Conservation (phyloP, 106 monocot species). For the Alisma plantagoaquatica region DNA sequence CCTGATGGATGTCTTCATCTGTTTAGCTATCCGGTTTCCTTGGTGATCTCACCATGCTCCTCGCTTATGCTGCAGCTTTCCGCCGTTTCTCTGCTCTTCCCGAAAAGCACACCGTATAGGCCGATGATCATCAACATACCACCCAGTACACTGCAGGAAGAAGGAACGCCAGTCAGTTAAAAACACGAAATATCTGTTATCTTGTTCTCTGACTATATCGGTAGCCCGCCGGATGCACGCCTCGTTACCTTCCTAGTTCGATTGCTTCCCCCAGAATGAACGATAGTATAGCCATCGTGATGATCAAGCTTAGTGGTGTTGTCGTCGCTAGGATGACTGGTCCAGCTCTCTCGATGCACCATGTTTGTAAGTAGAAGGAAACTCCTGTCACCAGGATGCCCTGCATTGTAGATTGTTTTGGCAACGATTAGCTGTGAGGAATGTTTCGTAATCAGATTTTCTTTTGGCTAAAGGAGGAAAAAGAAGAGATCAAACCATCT, state of each 20-base stretch:
- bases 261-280: slow-evolving; percentile 35
- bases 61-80: not conserved
- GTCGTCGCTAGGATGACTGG: slow-evolving; percentile 48
- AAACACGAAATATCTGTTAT: no score
- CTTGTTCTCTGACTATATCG: no score
- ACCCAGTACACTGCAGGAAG: slow-evolving; percentile 51
- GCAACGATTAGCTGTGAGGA: no score
- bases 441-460: no score
- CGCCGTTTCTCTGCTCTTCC: slow-evolving; percentile 29
- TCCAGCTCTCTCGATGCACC: slow-evolving; percentile 55
- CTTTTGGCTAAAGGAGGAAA: no score
- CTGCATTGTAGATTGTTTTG: slow-evolving; percentile 19
- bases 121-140: slow-evolving; percentile 50
- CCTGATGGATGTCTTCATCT: no score
- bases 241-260: slow-evolving; percentile 44
- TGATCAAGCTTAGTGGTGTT: slow-evolving; percentile 29
- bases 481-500: no score
- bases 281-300: slow-evolving; percentile 33
- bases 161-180: no score
- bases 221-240: no score
- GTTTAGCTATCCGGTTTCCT: not conserved
- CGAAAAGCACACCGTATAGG: slow-evolving; percentile 56
- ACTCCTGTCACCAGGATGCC: slow-evolving; percentile 35
- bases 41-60: not conserved
- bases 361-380: slow-evolving; percentile 43